phyloP scores from a whole-genome alignment of 345 rosid genomes.

The Odontarrhena argentea region DNA sequence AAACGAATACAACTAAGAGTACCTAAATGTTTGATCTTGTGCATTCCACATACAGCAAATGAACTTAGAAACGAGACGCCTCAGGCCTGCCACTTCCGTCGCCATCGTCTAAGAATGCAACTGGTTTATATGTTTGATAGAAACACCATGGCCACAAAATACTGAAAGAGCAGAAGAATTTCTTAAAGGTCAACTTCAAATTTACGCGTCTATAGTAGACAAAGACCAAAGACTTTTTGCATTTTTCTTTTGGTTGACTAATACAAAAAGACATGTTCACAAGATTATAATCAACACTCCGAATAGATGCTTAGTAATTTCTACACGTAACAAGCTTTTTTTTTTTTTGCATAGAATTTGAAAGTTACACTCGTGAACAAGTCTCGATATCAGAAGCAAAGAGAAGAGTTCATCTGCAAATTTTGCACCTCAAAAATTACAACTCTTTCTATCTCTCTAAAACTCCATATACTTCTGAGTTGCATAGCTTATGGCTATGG shows the following conservation, averaged over 20 bases:
- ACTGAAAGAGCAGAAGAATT: neutral
- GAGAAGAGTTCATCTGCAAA: slow-evolving; percentile 1
- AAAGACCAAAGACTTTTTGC: no score
- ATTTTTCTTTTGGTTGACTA: no score
- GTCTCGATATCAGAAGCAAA: slow-evolving; percentile 2
- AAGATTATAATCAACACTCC: no score
- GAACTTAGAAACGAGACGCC: slow-evolving; percentile 16
- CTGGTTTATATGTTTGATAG: slow-evolving; percentile 7
- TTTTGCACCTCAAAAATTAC: neutral
- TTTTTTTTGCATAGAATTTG: neutral
- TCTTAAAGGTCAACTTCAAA: neutral
- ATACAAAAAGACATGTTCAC: no score
- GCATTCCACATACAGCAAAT: slow-evolving; percentile 16
- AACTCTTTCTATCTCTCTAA: slow-evolving; percentile 14
- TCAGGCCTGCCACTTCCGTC: slow-evolving; percentile 18
- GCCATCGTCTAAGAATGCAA: slow-evolving; percentile 14
- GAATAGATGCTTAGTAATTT: neutral
- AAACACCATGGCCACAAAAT: neutral
- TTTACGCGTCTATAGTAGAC: neutral
- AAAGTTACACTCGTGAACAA: slow-evolving; percentile 12
- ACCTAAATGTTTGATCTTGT: neutral
- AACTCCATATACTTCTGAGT: slow-evolving; percentile 11
- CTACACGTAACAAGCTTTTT: slow-evolving; percentile 14
- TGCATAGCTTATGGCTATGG: slow-evolving; percentile 21
- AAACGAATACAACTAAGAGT: neutral